Percentiles rank a stretch among this genome's conserved stretches.
These are phyloP conservation scores for Nicotiana rustica DNA, from an alignment of 305 asterid species.

Conservation along the genomic window DNA sequence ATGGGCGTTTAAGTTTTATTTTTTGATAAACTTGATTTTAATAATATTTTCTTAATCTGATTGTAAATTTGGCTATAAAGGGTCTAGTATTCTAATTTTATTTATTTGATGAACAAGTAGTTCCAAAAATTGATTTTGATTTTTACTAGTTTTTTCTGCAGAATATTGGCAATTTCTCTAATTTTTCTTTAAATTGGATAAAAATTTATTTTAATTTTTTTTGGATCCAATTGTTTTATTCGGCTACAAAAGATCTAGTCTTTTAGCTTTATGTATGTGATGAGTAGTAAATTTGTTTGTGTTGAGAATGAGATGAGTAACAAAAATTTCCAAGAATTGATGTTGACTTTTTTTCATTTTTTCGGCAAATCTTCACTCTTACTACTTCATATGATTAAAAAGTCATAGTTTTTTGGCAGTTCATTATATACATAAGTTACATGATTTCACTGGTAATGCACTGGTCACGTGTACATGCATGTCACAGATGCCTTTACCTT, in stretches of 20 bases:
- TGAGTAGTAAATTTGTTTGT: background rate
- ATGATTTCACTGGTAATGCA: background rate
- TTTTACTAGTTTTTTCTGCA: background rate
- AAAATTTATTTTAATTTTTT: too few species aligned
- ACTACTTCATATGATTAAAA: background rate
- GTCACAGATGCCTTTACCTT: background rate
- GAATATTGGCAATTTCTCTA: background rate
- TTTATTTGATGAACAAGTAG: background rate
- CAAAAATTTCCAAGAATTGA: background rate
- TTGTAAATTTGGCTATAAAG: conserved; percentile 3
- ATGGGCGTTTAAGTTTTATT: background rate
- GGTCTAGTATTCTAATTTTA: background rate
- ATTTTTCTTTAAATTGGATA: too few species aligned
- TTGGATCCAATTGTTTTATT: too few species aligned
- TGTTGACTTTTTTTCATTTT: background rate
- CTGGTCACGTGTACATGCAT: background rate
- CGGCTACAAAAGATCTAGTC: background rate
- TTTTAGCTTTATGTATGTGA: conserved; percentile 9
- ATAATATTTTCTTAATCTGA: background rate
- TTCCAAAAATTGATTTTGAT: background rate
- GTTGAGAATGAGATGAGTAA: background rate
- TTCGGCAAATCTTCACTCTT: conserved; percentile 2
- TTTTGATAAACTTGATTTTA: background rate
- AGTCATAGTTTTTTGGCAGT: background rate
- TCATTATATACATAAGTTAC: background rate